These are phyloP conservation scores for Ogataea neopini DNA, from an alignment of 805 yeast genomes.

Conservation along the genomic window DNA sequence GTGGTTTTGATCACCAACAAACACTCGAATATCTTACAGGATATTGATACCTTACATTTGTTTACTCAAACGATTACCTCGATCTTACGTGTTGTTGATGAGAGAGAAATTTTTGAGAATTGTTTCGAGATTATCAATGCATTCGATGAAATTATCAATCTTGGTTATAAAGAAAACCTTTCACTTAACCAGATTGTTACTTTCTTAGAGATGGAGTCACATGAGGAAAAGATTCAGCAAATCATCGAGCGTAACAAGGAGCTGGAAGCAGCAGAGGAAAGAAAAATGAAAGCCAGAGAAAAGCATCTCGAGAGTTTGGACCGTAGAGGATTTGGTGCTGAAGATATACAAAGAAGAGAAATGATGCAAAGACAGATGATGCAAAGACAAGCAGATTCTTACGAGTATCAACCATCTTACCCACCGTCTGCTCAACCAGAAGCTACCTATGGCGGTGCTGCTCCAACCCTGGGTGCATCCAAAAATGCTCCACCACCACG, in stretches of 20 bases:
- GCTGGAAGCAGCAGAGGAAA: constrained; percentile 93
- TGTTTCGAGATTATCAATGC: constrained; percentile 90
- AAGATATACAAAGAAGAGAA: constrained; percentile 6
- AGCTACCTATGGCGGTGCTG: constrained; percentile 8
- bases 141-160: constrained; percentile 87
- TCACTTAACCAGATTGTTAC: constrained; percentile 80
- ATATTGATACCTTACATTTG: constrained; percentile 85
- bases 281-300: constrained; percentile 92
- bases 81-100: constrained; percentile 70
- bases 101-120: constrained; percentile 75
- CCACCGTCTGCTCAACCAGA: constrained; percentile 27
- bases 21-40: constrained; percentile 89
- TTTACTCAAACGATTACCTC: constrained; percentile 81
- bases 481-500: constrained; percentile 43
- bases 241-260: constrained; percentile 96
- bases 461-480: constrained; percentile 18
- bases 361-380: constrained; percentile 74
- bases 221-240: constrained; percentile 97
- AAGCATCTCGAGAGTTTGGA: constrained; percentile 4
- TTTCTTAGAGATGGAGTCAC: constrained; percentile 95
- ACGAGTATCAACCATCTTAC: constrained; percentile 24
- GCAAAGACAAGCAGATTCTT: constrained; percentile 53
- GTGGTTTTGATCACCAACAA: constrained; percentile 89
- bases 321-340: constrained; percentile 6
- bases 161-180: constrained; percentile 89